Base-by-base conservation (phyloP, 495 filamentous ascomycete species). In the Glutinoglossum americanum region DNA sequence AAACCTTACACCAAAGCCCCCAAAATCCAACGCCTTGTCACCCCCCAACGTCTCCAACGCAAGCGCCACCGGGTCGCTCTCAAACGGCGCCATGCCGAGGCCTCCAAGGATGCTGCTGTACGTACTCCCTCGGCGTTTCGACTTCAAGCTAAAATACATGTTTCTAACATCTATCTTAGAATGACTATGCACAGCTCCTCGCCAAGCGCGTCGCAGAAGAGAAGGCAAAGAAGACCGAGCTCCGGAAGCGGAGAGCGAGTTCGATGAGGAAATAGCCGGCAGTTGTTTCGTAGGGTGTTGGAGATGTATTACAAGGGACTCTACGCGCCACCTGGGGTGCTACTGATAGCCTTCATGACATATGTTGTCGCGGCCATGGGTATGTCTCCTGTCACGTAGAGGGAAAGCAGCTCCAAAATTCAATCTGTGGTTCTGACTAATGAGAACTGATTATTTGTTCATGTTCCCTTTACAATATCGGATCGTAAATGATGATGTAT, bases 11-110 rank as follows among this genome's bases (percentile, higher is more conserved):
- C 90, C 84, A 98, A 98, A 82, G 92, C 92, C 68, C 90, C 92
- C 68, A 87, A 85, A 76, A 98, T 98, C 76, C 92, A 98, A 80
- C 86, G 92, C 70, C 85, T 98, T 66, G 86, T 98, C 66, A 98
- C 92, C 72, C 93, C 92, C 74, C 92, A 98, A 76, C 93, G 92
- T 71, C 88, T 98, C 65, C 92, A 98, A 79, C 92, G 90, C 83
- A 97, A 97, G 85, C 88, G 92, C 68, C 89, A 97, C 76, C 78
- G 86, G 65, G 78, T 90, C 65, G 90, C 92, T 66, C 81, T 98
- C 73, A 98, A 98, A 89, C 88, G 89, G 73, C 89, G 93, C 70
- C 83, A 84, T 69, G 73, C 88, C 65, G 93, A 96, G 78, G 80
- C 86, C 72, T 80, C 83, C 71, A 94, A 93, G 79, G 93, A 98